Conservation (phyloP, 78 protist genomes). For the Dictyostelium citrinum region DNA sequence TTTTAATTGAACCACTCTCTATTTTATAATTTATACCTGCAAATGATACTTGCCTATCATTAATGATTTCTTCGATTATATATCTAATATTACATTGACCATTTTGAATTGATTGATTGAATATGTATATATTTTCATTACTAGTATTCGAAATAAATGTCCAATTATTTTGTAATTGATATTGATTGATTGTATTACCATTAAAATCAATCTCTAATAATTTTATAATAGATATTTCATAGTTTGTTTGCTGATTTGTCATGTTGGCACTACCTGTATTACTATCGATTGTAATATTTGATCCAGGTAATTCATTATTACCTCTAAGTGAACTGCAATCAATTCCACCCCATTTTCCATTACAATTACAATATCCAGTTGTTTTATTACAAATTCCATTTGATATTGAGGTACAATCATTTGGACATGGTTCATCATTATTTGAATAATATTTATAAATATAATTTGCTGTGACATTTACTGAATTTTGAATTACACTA, state of each 20-base stretch:
- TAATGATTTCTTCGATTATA: background rate
- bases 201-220: background rate
- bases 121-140: background rate
- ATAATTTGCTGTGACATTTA: background rate
- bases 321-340: background rate
- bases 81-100: background rate
- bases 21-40: background rate
- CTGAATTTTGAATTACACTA: background rate
- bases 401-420: background rate
- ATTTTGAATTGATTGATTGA: background rate
- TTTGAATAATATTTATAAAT: background rate
- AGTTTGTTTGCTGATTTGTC: background rate
- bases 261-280: background rate
- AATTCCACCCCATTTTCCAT: background rate
- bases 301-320: background rate
- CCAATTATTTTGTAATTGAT: background rate
- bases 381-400: background rate
- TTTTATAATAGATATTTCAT: background rate
- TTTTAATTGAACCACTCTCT: background rate
- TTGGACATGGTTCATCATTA: background rate
- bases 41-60: background rate
- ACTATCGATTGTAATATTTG: background rate
- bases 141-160: background rate
- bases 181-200: background rate
- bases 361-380: background rate